These are phyloP conservation scores for Macrolepiota fuliginosa DNA, from an alignment of 768 basidiomycete species.

Conservation along the genomic window DNA sequence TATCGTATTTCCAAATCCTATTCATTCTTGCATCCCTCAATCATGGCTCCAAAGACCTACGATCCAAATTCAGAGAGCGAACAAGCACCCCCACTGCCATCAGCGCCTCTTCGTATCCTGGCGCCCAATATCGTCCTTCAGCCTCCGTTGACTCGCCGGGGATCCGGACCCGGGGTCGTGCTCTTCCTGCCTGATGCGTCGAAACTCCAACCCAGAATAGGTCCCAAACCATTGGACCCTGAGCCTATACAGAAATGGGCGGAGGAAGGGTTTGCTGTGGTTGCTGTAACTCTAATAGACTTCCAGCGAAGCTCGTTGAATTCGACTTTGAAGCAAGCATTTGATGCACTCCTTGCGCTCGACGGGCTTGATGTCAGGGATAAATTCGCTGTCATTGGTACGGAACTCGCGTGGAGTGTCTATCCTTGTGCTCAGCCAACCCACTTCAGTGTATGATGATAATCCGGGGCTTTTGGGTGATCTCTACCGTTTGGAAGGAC, in stretches of 20 bases:
- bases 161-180: conserved; percentile 46
- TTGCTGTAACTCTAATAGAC: conserved; percentile 28
- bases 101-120: conserved; percentile 32
- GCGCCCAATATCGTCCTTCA: conserved; percentile 35
- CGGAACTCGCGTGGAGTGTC: conserved; percentile 2
- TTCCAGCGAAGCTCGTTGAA: conserved; percentile 19
- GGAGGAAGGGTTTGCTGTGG: conserved; percentile 51
- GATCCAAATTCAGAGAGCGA: conserved; percentile 39
- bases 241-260: conserved; percentile 52
- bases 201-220: conserved; percentile 21
- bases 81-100: conserved; percentile 39
- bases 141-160: conserved; percentile 46
- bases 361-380: conserved; percentile 38
- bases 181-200: conserved; percentile 35
- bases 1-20: no score
- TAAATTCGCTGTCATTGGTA: conserved; percentile 45
- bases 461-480: conserved; percentile 24
- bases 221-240: conserved; percentile 39
- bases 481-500: conserved; percentile 25
- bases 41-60: conserved; percentile 23
- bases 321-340: conserved; percentile 27
- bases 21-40: neutral
- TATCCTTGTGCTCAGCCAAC: neutral
- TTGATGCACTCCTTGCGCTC: conserved; percentile 33
- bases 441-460: conserved; percentile 30